Conservation (phyloP, 306 rosid genomes). For the Prunus persica region Prunus_persica_NCBIv2 NC_034016.1:14235001-14235500, state of each 20-base stretch:
- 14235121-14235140: slow-evolving; percentile 24
- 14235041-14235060: not conserved
- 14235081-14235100: slow-evolving; percentile 22
- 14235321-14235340: slow-evolving; percentile 21
- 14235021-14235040: too few species aligned
- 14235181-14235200: slow-evolving; percentile 37
- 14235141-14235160: slow-evolving; percentile 31
- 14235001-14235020: not conserved
- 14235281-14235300: slow-evolving; percentile 10
- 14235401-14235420: not conserved
- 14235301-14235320: slow-evolving; percentile 23
- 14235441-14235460: too few species aligned
- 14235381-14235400: not conserved
- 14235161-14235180: slow-evolving; percentile 31
- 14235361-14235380: slow-evolving; percentile 30
- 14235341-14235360: slow-evolving; percentile 42
- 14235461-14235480: too few species aligned
- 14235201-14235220: slow-evolving; percentile 33
- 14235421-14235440: too few species aligned
- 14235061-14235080: slow-evolving; percentile 20
- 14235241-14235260: slow-evolving; percentile 25
- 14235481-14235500: too few species aligned
- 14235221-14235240: slow-evolving; percentile 31
- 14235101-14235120: slow-evolving; percentile 36
- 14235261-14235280: slow-evolving; percentile 28